Conservation (phyloP, 306 rosid species). For the Quillaja saponaria region DNA sequence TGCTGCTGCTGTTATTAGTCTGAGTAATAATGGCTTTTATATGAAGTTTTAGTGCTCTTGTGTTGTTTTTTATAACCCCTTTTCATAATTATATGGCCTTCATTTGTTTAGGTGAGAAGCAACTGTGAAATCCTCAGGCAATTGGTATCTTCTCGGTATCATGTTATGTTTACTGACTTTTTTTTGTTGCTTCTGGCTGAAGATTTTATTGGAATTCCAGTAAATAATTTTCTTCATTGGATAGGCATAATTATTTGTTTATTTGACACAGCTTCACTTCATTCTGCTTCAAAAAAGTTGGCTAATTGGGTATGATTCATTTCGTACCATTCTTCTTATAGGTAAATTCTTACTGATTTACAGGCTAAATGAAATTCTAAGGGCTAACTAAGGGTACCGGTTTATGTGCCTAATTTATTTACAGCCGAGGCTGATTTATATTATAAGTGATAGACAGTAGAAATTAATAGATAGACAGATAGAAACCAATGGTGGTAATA, state of each 20-base stretch:
- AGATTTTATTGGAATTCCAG: background rate
- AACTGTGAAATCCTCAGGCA: conserved; percentile 86
- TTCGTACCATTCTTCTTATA: too few species aligned
- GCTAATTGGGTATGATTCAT: too few species aligned
- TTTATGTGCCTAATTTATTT: too few species aligned
- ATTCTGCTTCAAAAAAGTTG: too few species aligned
- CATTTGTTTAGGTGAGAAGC: conserved; percentile 62
- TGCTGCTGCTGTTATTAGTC: conserved; percentile 82
- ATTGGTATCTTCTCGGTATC: conserved; percentile 91
- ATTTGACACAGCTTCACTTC: too few species aligned
- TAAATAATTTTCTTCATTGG: background rate
- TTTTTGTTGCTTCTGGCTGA: background rate
- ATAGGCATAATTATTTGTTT: background rate
- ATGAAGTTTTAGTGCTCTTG: background rate
- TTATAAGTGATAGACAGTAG: too few species aligned
- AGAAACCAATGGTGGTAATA: background rate
- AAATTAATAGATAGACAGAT: too few species aligned
- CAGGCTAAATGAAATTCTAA: too few species aligned
- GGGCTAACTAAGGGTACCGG: too few species aligned
- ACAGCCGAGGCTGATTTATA: too few species aligned
- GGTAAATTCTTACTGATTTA: too few species aligned
- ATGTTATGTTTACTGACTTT: conserved; percentile 41
- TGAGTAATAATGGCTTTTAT: background rate
- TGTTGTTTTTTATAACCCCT: conserved; percentile 8
- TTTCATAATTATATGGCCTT: background rate